Conservation (phyloP, 805 yeast species). For the Saccharomycopsis fodiens region DNA sequence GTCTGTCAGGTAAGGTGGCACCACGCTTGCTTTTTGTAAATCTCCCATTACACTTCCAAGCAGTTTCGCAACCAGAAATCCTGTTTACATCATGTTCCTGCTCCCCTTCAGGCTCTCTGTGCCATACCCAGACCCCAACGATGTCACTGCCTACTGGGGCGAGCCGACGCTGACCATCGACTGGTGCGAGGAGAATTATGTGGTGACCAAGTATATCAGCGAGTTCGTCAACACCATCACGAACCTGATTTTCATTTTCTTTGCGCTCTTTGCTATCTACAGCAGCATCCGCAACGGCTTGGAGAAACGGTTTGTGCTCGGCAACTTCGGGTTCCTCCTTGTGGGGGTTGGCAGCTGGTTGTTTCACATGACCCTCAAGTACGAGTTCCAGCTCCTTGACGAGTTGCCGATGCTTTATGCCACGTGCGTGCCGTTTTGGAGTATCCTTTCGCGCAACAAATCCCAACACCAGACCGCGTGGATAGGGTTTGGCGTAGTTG, state of each 20-base stretch:
- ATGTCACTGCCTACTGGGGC: conserved; percentile 47
- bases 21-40: too few relatives aligned
- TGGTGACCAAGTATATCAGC: conserved; percentile 76
- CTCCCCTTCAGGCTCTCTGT: conserved; percentile 4
- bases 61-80: too few relatives aligned
- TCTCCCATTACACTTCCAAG: too few relatives aligned
- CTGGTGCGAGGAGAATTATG: conserved; percentile 98
- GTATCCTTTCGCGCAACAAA: conserved; percentile 57
- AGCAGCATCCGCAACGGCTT: conserved; percentile 53
- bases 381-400: conserved; percentile 85
- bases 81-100: neutral
- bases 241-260: conserved; percentile 47
- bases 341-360: conserved; percentile 95
- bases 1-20: too few relatives aligned
- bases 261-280: conserved; percentile 58
- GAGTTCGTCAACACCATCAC: conserved; percentile 86
- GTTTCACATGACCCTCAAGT: conserved; percentile 91
- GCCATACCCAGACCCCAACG: conserved; percentile 14
- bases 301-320: conserved; percentile 63
- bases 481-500: conserved; percentile 6
- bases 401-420: conserved; percentile 98
- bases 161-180: conserved; percentile 89
- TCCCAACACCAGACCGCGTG: conserved; percentile 22
- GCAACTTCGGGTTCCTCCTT: conserved; percentile 71
- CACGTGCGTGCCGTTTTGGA: conserved; percentile 91